Evolutionary conservation across 495 filamentous ascomycete species (phyloP), one percentile per base, ranked within the genome.

Genomic region (Bryoglossum gracile): DNA sequence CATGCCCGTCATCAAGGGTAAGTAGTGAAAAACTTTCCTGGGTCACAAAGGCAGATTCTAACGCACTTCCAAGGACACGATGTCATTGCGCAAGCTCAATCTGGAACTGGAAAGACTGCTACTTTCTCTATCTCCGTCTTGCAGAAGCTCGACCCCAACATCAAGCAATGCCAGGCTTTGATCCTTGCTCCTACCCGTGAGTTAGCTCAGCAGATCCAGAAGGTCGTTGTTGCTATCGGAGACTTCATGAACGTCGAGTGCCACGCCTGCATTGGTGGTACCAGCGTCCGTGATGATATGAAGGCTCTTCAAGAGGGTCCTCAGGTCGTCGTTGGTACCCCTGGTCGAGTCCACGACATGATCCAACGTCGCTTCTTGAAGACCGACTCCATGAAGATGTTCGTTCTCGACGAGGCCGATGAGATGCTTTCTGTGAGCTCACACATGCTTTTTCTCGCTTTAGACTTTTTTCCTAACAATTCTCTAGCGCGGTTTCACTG

Each of bases 171-270:
- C 73, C 92, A 98, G 76, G 88, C 94, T 44, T 80, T 98, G 44
- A 92, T 98, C 55, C 82, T 98, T 43, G 89, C 92, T 44, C 92
- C 92, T 50, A 98, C 92, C 57, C 94, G 92, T 75, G 92, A 98
- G 74, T 73, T 98, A 62, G 92, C 92, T 54, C 89, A 92, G 64
- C 92, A 98, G 75, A 98, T 98, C 65, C 92, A 98, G 76, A 94
- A 90, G 72, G 92, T 98, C 62, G 89, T 98, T 54, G 84, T 98
- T 60, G 92, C 92, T 59, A 86, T 98, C 49, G 92, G 92, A 67
- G 92, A 98, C 72, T 98, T 94, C 82, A 97, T 98, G 92, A 91
- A 83, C 73, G 82, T 98, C 53, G 84, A 97, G 69, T 97, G 92
- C 81, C 92, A 98, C 68, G 92, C 92, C 59, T 98, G 92, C 75